Evolutionary conservation across 2,329 filamentous ascomycete genomes (phyloP), one percentile per base, ranked within the genome.

Genomic region (Xylaria sp.): DNA sequence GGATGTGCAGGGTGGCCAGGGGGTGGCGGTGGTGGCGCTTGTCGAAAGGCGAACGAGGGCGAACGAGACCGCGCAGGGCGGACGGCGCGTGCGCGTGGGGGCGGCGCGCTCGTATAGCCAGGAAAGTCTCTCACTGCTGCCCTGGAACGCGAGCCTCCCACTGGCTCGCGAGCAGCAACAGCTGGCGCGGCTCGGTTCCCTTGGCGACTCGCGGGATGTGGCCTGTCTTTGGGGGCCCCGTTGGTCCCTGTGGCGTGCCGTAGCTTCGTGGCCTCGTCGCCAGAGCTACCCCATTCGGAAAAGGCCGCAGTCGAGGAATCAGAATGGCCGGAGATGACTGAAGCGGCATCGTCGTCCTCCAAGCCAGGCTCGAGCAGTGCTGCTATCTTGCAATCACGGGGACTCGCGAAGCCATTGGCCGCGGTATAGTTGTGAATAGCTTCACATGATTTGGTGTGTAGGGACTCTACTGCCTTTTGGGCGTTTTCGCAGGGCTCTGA

Each of bases 371-470:
- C 58, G 3, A 70, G 55, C 15, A 54, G 65, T 1, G 47, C 29
- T 11, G 63, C 29, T 11, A 62, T 59, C 35, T 66, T 70, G 41
- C 60, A 47, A 43, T 67, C 65, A 11, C 60, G 65, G 13, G 68
- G 70, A 8, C 53, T 54, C 11, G 63, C 48, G 66, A 71, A 72
- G 33, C 71, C 73, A 49, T 73, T 70, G 57, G 65, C 62, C 19
- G 31, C 60, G 43, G 70, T 67, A 57, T 72, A 72, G 3, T 71
- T 56, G 48, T 71, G 62, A n/a, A 65, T 58, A 7, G 72, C 72
- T 38, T 73, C 69, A 27, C 65, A 68, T n/a, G 73, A 73, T 53
- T 73, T 73, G 4, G 52, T 55, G 38, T 70, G 68, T 1, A 75
- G 68, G 10, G 70, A 72, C 19, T 67, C 65, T 48, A 73, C 43